Evolutionary conservation across 2,329 filamentous ascomycete genomes (phyloP).

Genomic region (Phyllosticta paracitricarpa): DNA sequence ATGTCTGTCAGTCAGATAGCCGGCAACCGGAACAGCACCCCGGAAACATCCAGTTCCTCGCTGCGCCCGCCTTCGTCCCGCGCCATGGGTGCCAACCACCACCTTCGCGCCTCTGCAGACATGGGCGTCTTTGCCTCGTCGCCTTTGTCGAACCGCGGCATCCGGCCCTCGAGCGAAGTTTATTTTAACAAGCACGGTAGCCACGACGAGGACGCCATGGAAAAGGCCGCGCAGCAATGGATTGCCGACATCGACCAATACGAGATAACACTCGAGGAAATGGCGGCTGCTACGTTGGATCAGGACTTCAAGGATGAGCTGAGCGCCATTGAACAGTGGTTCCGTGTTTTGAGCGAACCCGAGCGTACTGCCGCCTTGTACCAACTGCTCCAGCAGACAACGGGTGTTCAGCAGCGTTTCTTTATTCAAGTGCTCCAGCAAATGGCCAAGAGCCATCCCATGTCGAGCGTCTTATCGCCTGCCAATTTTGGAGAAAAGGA

Average conservation of each 20-base stretch:
- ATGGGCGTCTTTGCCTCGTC: slow-evolving; percentile 71
- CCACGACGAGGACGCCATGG: slow-evolving; percentile 64
- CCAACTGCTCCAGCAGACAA: slow-evolving; percentile 92
- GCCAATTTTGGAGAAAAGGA: slow-evolving; percentile 93
- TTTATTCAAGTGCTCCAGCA: slow-evolving; percentile 98
- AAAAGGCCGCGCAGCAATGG: slow-evolving; percentile 95
- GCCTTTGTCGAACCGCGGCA: slow-evolving; percentile 62
- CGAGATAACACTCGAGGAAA: slow-evolving; percentile 96
- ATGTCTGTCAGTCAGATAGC: slow-evolving; percentile 41
- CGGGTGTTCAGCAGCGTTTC: slow-evolving; percentile 96
- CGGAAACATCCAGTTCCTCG: slow-evolving; percentile 74
- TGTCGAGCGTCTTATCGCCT: slow-evolving; percentile 90
- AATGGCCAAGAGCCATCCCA: slow-evolving; percentile 96
- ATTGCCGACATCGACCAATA: slow-evolving; percentile 98
- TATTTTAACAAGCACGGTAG: slow-evolving; percentile 70
- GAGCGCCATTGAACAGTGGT: slow-evolving; percentile 99
- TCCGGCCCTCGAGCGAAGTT: slow-evolving; percentile 90
- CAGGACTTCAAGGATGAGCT: slow-evolving; percentile 99
- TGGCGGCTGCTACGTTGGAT: slow-evolving; percentile 96
- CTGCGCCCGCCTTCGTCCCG: slow-evolving; percentile 76
- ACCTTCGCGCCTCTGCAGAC: slow-evolving; percentile 89
- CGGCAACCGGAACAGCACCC: slow-evolving; percentile 89
- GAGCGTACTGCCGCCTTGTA: slow-evolving; percentile 93
- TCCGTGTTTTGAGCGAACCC: slow-evolving; percentile 90
- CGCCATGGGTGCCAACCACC: slow-evolving; percentile 66